phyloP scores from a whole-genome alignment of 2,329 filamentous ascomycete species.

The Apiospora pterosperma region DNA sequence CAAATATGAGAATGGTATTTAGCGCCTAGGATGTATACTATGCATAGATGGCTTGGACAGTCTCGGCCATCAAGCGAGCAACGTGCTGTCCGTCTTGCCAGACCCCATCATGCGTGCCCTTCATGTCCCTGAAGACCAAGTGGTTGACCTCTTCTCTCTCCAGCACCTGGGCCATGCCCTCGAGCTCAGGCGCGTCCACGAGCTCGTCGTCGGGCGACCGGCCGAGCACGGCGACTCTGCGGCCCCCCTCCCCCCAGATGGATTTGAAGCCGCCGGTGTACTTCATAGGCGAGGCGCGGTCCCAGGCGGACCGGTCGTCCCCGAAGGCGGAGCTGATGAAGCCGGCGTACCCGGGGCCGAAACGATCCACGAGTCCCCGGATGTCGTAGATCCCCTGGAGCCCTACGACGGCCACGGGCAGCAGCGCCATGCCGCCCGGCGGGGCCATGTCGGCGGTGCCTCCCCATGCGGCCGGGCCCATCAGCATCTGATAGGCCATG shows the following conservation, averaged over 20 bases:
- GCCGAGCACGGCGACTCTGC: constrained; percentile 33
- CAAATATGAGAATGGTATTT: too few species aligned
- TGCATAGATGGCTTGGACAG: neutral
- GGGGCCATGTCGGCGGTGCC: constrained; percentile 13
- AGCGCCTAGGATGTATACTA: neutral
- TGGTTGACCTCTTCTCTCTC: constrained; percentile 33
- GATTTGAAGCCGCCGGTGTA: constrained; percentile 38
- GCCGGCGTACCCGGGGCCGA: constrained; percentile 46
- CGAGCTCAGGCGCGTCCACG: constrained; percentile 55
- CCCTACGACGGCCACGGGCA: constrained; percentile 54
- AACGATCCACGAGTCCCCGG: constrained; percentile 45
- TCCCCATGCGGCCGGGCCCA: constrained; percentile 33
- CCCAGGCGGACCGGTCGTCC: constrained; percentile 45
- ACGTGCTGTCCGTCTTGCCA: constrained; percentile 51
- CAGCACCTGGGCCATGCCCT: constrained; percentile 50
- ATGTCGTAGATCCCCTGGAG: constrained; percentile 68
- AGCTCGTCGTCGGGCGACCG: constrained; percentile 46
- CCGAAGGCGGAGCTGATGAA: constrained; percentile 64
- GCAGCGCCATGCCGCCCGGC: constrained; percentile 31
- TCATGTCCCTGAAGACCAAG: constrained; percentile 42
- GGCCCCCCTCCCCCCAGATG: constrained; percentile 31
- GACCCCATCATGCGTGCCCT: constrained; percentile 60
- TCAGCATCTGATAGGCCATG: constrained; percentile 58
- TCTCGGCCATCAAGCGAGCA: neutral
- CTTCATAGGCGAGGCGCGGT: constrained; percentile 49